phyloP scores from a whole-genome alignment of 805 yeast species.

The Millerozyma acaciae region DNA sequence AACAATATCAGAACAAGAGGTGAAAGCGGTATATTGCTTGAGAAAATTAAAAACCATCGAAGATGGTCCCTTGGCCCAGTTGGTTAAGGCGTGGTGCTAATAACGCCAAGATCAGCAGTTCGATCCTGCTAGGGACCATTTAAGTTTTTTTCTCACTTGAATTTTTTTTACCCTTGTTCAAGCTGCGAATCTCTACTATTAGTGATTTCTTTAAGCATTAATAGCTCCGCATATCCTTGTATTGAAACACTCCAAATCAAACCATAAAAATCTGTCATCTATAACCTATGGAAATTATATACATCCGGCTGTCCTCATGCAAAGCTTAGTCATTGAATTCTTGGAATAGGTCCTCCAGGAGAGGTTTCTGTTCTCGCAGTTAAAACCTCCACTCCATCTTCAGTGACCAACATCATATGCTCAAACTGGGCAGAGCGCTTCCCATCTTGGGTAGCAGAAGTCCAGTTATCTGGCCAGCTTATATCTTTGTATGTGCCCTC shows the following conservation, averaged over 20 bases:
- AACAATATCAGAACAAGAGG: too few relatives aligned
- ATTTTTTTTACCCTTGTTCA: too few relatives aligned
- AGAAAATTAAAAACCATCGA: background rate
- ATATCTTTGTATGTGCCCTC: conserved; percentile 76
- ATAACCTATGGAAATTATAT: background rate
- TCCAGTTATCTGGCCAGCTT: conserved; percentile 98
- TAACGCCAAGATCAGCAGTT: conserved; percentile 73
- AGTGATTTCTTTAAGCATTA: too few relatives aligned
- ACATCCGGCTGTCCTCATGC: background rate
- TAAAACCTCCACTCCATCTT: conserved; percentile 85
- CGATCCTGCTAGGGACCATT: conserved; percentile 42
- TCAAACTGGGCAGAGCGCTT: conserved; percentile 90
- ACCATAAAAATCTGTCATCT: too few relatives aligned
- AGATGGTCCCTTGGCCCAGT: conserved; percentile 49
- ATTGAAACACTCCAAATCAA: too few relatives aligned
- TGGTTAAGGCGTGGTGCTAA: conserved; percentile 53
- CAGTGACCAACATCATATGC: conserved; percentile 89
- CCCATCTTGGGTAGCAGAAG: conserved; percentile 89
- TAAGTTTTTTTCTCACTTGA: background rate
- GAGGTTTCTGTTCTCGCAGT: conserved; percentile 75
- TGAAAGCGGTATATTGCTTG: too few relatives aligned
- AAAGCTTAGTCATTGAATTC: conserved; percentile 32
- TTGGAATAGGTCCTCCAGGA: conserved; percentile 82
- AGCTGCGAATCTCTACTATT: too few relatives aligned
- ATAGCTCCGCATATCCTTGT: too few relatives aligned